Evolutionary conservation across 495 filamentous ascomycete genomes (phyloP), one percentile per base, ranked within the genome.

Genomic region (Trichocladium uniseriatum): DNA sequence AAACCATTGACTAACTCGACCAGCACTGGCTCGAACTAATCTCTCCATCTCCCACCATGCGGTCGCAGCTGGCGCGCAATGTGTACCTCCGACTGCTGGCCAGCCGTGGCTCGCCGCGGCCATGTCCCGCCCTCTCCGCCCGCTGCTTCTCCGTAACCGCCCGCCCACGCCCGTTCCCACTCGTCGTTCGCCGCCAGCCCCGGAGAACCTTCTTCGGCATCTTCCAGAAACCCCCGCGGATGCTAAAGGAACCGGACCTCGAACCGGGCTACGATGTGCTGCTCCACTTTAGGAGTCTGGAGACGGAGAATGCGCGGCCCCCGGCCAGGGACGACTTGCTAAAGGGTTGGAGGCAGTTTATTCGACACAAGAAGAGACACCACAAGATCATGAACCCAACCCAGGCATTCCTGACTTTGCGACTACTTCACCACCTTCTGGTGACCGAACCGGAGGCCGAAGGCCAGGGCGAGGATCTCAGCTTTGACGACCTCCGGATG

Each of bases 41-140:
- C 53, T 38, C 44, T 61, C 51, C 43, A 47, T 62, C 52, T 63
- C 54, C 59, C 66, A 58, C 65, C 52, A 94, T 94, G 89, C 85
- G 83, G 60, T 89, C 88, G 65, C 84, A 88, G 60, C 77, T 94
- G 55, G 82, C 86, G 42, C 78, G 83, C 66, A 68, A 76, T 63
- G 81, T 88, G 54, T 86, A 89, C 62, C 77, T 78, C 48, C 77
- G 79, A 55, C 73, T 91, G 46, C 71, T 86, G 51, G 73, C 80
- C 58, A 80, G 79, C 65, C 74, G 82, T 59, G 77, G 80, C 47
- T 65, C 51, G 48, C 82, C 57, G 52, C 73, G 27, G 53, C 60
- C 59, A 21, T 54, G 49, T 67, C 53, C 52, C 48, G 50, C 45
- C 40, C 51, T 49, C 22, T 15, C 44, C 31, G 37, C 40, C 36